Evolutionary conservation across 1,139 yeast genomes (phyloP), one percentile per base, ranked within the genome.

Genomic region (Saccharomyces uvarum): DNA sequence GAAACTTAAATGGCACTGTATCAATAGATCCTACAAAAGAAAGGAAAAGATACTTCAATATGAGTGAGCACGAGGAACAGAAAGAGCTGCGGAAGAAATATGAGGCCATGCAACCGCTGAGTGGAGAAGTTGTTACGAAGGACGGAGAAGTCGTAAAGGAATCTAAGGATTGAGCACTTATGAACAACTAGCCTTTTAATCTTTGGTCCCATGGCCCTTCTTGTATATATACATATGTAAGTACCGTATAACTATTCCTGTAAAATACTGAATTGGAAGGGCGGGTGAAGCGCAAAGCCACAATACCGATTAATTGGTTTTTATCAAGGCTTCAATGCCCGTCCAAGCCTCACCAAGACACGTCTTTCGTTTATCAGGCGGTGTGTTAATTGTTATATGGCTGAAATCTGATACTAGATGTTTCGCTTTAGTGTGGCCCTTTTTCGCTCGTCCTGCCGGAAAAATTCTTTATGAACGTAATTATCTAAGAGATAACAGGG

Each of bases 61-160:
- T 81, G 54, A 74, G 78, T 50, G 97, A 90, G 62, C 95, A 90
- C 69, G 83, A 80, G 58, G 78, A 83, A 58, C 97, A 90, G 69
- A 80, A 81, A 66, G 79, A 79, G 63, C 78, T 89, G 63, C 77
- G 82, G 59, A 79, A 80, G 57, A 77, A 84, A 66, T 83, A 80
- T 62, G 84, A 84, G 55, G 72, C 78, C 57, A 67, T 81, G 11
- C 97, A 90, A 69, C 88, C 91, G 1, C 77, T 89, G 53, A 71
- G 78, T 5, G 83, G 83, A 14, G 73, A 76, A 29, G 68, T 71
- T 11, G 63, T 62, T 7, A 69, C 73, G 3, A 60, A 64, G 47
- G 68, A 63, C 54, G 63, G 65, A 14, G 64, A 66, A 50, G 51
- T 56, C 4, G 57, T 59, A 1, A 21, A 28, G 14, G 24, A 16